Evolutionary conservation across 1,284 basidiomycete species (phyloP), one percentile per base, ranked within the genome.

Genomic region (Fomitopsis pinicola): DNA sequence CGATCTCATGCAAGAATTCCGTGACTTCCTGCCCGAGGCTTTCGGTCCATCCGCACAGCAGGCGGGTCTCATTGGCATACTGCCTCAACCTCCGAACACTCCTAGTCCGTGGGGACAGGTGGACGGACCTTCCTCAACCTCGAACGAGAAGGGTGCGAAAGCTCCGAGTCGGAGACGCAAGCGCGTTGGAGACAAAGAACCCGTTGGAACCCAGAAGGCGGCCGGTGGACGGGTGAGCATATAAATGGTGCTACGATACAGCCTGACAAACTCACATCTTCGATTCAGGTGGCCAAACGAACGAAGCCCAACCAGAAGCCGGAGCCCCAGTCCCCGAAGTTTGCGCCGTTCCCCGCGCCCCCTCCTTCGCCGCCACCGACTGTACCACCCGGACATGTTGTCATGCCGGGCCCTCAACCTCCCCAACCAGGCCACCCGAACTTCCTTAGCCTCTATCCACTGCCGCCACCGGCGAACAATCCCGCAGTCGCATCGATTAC

Each of bases 1-100:
- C 5, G 97, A 99, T 69, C 84, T 99, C 50, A 80, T 99, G 60
- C 87, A 89, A 50, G 97, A 99, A 75, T 99, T 99, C 82, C 96
- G 94, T 74, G 92, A 94, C 70, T 99, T 99, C 76, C 77, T 99
- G 3, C 97, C 97, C 9, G 94, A 94, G 60, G 80, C 77, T 8
- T 73, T 76, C 40, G 79, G 77, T 3, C 73, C 75, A 15, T 72
- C 74, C 9, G 62, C 72, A 3, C 76, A 75, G 12, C 73, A 75
- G 1, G 70, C 69, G 5, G 78, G 76, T 5, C 70, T 76, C 42
- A 64, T 73, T 5, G 73, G 75, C 17, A 79, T 84, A 53, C 71
- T 82, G 42, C 77, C 81, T 33, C 80, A 81, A 63, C 82, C 72
- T 38, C 74, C 72, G 48, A 68, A 63, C 59, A 71, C 67, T 19